Evolutionary conservation across 106 monocot species (phyloP).

Genomic region (Gastrodia elata): DNA sequence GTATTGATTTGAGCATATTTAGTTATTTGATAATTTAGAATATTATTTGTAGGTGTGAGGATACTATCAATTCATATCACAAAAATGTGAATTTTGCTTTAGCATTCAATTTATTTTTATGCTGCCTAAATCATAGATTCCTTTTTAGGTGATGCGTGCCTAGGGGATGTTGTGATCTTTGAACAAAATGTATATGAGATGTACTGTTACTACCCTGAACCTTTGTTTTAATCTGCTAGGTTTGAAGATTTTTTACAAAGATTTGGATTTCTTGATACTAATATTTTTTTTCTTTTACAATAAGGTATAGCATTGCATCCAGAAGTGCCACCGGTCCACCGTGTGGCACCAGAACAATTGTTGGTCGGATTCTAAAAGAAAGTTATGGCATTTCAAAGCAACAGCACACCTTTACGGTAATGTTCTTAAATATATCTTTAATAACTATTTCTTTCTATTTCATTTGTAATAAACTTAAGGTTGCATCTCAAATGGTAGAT

Average conservation of each 20-base stretch:
- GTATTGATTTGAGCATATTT: not conserved
- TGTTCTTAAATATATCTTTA: not conserved
- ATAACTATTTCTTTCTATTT: not conserved
- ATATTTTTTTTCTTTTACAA: not conserved
- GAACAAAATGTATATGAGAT: slow-evolving; percentile 74
- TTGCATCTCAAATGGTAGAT: slow-evolving; percentile 25
- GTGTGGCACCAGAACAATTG: slow-evolving; percentile 51
- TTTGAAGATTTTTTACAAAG: not conserved
- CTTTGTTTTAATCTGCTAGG: not conserved
- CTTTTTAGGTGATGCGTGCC: slow-evolving; percentile 74
- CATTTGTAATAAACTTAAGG: not conserved
- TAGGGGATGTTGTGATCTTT: slow-evolving; percentile 82
- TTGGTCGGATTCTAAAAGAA: slow-evolving; percentile 76
- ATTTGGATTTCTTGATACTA: not conserved
- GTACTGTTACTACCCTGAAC: slow-evolving; percentile 15
- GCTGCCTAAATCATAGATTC: not conserved
- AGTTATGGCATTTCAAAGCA: slow-evolving; percentile 89
- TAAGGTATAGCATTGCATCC: slow-evolving; percentile 50
- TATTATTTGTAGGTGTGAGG: not conserved
- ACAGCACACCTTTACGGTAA: slow-evolving; percentile 93
- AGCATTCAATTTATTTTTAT: not conserved
- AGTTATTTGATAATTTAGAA: not conserved
- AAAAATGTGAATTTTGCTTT: not conserved
- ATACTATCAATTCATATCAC: not conserved
- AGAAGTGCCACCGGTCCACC: slow-evolving; percentile 58